Evolutionary conservation across 345 rosid species (phyloP), one percentile per base, ranked within the genome.

Genomic region (Heritiera littoralis): DNA sequence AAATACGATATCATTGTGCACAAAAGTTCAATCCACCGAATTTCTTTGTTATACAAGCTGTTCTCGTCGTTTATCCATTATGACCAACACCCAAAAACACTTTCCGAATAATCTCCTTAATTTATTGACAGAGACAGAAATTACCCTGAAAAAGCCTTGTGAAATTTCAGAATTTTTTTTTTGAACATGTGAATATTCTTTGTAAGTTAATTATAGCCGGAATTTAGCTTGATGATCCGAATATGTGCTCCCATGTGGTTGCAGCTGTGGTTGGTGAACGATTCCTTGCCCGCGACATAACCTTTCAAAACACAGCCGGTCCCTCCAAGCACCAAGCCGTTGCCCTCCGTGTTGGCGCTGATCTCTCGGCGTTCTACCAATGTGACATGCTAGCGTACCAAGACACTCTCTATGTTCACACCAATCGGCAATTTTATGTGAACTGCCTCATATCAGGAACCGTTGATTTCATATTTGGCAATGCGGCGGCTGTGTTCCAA

Each of bases 401-500:
- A 74, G 97, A 91, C 81, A 92, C 93, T 0, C 87, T 91, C 66
- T 92, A 83, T 59, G 90, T 84, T 30, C 95, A 91, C 82, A 89
- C 92, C 0, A 84, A 91, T 65, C 78, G 95, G 14, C 93, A 92
- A 35, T 92, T 89, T 81, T 92, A 89, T 60, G 86, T 81, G 40
- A 91, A 89, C 3, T 91, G 97, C 60, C 80, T 85, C 77, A 77
- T 92, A 32, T 85, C 89, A 14, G 97, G 94, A 58, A 89, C 94
- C 2, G 97, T 93, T 0, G 99, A 95, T 28, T 95, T 95, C 87
- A 95, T 92, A 51, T 92, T 92, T 13, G 97, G 97, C 35, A 92
- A 92, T 46, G 85, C 87, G 0, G 97, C 90, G 0, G 94, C 80
- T 0, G 91, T 90, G 8, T 30, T 92, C 7, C 94, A 89, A 58